Evolutionary conservation across 1,284 basidiomycete species (phyloP), one percentile per base, ranked within the genome.

Genomic region (Anthracocystis panici-leucophaei): DNA sequence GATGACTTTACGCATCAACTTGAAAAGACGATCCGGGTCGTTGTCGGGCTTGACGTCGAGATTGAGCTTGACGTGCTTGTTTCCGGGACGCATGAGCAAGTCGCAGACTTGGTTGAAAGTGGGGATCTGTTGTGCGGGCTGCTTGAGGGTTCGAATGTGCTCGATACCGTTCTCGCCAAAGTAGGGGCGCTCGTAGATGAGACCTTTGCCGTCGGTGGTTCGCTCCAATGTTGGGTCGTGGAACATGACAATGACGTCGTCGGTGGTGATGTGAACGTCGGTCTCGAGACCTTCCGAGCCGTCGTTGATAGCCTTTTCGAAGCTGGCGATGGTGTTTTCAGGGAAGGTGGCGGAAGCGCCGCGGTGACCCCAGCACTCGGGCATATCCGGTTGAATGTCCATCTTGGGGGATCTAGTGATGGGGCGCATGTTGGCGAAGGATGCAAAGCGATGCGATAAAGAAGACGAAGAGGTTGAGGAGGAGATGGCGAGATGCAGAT

Each of bases 201-300:
- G 81, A 27, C 89, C 89, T 14, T 85, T 85, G 23, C 89, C 88
- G 76, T 89, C 84, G 35, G 89, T 90, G 20, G 89, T 90, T 21
- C 89, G 85, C 55, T 87, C 87, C 11, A 89, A 53, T 52, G 82
- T 90, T 12, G 93, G 92, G 86, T 98, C 95, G 85, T 97, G 95
- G 87, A 96, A 97, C 93, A 98, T 95, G 70, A 98, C 87, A 52
- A 98, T 92, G 53, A 94, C 90, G 81, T 91, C 89, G 87, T 98
- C 96, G 76, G 89, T 87, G 55, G 95, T 95, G 84, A 97, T 92
- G 86, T 98, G 96, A 77, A 98, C 94, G 89, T 98, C 95, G 95
- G 90, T 63, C 65, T 84, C 83, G 41, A 84, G 69, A 18, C 83
- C 83, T 68, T 84, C 83, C 16, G 82, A 79, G 33, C 83, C 83